phyloP scores from a whole-genome alignment of 768 basidiomycete species.

The Tremella yokohamensis region DNA sequence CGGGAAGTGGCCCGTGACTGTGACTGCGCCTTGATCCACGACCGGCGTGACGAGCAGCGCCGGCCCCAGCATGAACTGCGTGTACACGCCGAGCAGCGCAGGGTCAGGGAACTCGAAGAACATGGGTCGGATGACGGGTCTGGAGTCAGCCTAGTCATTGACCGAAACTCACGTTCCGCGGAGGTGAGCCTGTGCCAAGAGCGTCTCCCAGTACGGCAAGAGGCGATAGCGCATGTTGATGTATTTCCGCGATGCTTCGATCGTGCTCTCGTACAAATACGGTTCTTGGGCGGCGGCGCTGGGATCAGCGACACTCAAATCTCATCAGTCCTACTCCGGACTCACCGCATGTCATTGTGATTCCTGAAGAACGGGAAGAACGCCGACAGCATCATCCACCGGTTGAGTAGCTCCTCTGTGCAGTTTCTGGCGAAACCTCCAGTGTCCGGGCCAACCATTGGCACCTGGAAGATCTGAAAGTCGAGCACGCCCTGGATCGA shows the following conservation, averaged over 20 bases:
- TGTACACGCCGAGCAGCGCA: constrained; percentile 53
- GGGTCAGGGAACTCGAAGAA: constrained; percentile 73
- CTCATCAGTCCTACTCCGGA: not conserved
- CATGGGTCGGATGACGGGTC: constrained; percentile 68
- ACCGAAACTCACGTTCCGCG: constrained; percentile 28
- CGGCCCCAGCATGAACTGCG: constrained; percentile 68
- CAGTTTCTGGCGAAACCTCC: constrained; percentile 67
- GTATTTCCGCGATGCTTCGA: constrained; percentile 66
- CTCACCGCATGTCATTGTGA: constrained; percentile 53
- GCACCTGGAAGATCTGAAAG: constrained; percentile 72
- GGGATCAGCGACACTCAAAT: not conserved
- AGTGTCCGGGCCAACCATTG: constrained; percentile 77
- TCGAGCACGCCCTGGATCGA: constrained; percentile 79
- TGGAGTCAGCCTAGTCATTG: constrained; percentile 23
- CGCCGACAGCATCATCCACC: constrained; percentile 82
- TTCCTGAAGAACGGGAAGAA: constrained; percentile 80
- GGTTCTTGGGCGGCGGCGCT: constrained; percentile 63
- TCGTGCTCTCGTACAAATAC: constrained; percentile 75
- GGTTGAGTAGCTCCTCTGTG: constrained; percentile 73
- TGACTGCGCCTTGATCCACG: constrained; percentile 63
- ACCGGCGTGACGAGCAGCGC: constrained; percentile 75
- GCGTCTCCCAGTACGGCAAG: constrained; percentile 65
- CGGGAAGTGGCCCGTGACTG: constrained; percentile 58
- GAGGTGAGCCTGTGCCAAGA: constrained; percentile 29
- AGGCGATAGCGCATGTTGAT: constrained; percentile 67